These are phyloP conservation scores for Talaromyces pinophilus DNA, from an alignment of 2,329 filamentous ascomycete genomes.

Conservation along the genomic window DNA sequence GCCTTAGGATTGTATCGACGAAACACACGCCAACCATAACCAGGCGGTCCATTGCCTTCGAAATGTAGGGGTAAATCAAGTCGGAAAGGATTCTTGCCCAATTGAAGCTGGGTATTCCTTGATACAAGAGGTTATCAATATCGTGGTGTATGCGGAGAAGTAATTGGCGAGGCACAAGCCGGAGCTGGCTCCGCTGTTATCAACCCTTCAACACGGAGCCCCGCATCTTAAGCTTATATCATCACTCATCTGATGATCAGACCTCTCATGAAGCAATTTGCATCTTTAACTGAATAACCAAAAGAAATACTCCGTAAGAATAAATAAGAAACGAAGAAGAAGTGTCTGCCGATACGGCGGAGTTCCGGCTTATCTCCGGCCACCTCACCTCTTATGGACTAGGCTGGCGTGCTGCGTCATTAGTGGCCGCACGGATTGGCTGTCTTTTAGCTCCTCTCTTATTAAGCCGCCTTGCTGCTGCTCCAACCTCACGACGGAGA, in stretches of 20 bases:
- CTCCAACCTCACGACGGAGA: conserved; percentile 10
- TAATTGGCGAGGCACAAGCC: not conserved
- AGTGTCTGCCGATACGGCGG: not conserved
- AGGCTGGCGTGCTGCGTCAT: not conserved
- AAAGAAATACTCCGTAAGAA: no score
- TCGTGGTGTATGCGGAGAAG: not conserved
- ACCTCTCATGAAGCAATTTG: no score
- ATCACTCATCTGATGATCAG: not conserved
- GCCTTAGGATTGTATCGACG: conserved; percentile 69
- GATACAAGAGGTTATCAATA: not conserved
- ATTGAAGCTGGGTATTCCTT: not conserved
- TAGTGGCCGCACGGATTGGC: not conserved
- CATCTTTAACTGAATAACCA: no score
- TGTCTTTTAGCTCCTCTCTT: not conserved
- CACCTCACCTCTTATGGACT: not conserved
- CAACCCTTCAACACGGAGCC: not conserved
- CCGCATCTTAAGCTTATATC: not conserved
- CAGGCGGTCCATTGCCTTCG: conserved; percentile 50
- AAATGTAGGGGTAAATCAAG: not conserved
- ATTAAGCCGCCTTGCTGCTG: conserved; percentile 10
- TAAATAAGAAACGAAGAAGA: not conserved
- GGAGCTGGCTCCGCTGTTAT: not conserved
- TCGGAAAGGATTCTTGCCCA: not conserved
- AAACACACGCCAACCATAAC: conserved; percentile 69
- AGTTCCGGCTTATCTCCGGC: conserved; percentile 19